These are phyloP conservation scores for Trypanosoma platydactyli DNA, from an alignment of 208 protist genomes.

Conservation along the genomic window DNA sequence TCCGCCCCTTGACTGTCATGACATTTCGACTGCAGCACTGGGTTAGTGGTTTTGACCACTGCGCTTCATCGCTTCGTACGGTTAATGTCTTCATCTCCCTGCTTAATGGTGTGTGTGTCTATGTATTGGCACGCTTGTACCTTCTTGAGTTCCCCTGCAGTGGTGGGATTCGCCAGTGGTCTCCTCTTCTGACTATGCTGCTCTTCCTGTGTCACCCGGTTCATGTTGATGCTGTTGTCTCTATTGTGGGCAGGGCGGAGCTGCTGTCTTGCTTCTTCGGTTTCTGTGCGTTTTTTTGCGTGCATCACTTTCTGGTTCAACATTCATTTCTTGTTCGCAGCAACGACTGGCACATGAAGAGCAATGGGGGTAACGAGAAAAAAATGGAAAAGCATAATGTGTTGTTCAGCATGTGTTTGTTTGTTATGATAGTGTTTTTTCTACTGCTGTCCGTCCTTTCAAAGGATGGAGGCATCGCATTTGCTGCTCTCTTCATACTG, in stretches of 20 bases:
- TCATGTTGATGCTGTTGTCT: conserved; percentile 86
- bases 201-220: conserved; percentile 84
- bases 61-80: conserved; percentile 31
- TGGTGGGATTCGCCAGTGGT: conserved; percentile 4
- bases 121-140: conserved; percentile 45
- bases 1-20: conserved; percentile 58
- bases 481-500: conserved; percentile 56
- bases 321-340: not conserved
- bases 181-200: conserved; percentile 37
- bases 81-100: conserved; percentile 49
- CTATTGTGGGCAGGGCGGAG: conserved; percentile 82
- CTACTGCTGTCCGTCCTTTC: conserved; percentile 42
- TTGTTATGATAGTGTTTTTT: conserved; percentile 35
- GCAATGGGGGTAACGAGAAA: not conserved
- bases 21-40: conserved; percentile 66
- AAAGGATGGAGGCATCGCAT: conserved; percentile 82
- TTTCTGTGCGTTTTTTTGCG: conserved; percentile 44
- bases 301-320: conserved; percentile 21
- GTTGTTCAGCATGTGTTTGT: not conserved
- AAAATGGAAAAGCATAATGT: not conserved
- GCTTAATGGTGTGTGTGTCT: conserved; percentile 49
- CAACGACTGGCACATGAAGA: not conserved
- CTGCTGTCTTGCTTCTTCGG: conserved; percentile 69
- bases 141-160: conserved; percentile 20
- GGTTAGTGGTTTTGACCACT: conserved; percentile 56